Conservation (phyloP, 345 rosid genomes). For the Eutrema heterophyllum region DNA sequence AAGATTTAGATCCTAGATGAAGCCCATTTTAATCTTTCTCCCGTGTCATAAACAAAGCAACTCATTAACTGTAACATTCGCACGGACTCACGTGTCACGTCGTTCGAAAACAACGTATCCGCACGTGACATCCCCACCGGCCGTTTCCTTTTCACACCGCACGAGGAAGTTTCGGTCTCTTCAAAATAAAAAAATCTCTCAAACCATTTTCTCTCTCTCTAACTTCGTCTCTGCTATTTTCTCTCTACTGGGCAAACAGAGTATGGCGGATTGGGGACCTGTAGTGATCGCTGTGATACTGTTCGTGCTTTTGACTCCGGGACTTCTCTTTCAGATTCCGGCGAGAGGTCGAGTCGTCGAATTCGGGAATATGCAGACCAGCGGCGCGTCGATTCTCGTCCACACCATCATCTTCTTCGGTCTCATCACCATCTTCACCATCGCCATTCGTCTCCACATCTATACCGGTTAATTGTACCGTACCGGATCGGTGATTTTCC, state of each 20-base stretch:
- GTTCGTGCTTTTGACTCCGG: conserved; percentile 75
- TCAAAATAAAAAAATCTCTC: not conserved
- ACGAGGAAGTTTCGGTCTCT: conserved; percentile 15
- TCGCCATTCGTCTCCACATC: conserved; percentile 68
- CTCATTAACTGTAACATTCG: not conserved
- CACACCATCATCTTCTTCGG: conserved; percentile 80
- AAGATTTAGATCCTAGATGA: not conserved
- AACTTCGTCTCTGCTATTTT: not conserved
- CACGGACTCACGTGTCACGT: conserved; percentile 27
- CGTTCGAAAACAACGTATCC: conserved; percentile 19
- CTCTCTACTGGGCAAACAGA: not conserved
- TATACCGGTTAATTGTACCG: conserved; percentile 41
- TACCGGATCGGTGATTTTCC: not conserved
- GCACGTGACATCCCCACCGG: conserved; percentile 28
- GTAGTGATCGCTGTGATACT: conserved; percentile 78
- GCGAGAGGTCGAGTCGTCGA: conserved; percentile 53
- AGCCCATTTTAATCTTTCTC: not conserved
- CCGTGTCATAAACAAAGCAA: not conserved
- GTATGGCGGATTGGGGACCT: conserved; percentile 96
- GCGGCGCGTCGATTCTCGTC: conserved; percentile 63
- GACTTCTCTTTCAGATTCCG: conserved; percentile 80
- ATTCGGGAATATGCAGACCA: conserved; percentile 73
- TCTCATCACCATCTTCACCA: conserved; percentile 72
- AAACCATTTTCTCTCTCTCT: not conserved
- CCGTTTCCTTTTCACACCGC: conserved; percentile 14